Conservation (phyloP, 2,329 filamentous ascomycete species). For the Diaporthe citrichinensis region DNA sequence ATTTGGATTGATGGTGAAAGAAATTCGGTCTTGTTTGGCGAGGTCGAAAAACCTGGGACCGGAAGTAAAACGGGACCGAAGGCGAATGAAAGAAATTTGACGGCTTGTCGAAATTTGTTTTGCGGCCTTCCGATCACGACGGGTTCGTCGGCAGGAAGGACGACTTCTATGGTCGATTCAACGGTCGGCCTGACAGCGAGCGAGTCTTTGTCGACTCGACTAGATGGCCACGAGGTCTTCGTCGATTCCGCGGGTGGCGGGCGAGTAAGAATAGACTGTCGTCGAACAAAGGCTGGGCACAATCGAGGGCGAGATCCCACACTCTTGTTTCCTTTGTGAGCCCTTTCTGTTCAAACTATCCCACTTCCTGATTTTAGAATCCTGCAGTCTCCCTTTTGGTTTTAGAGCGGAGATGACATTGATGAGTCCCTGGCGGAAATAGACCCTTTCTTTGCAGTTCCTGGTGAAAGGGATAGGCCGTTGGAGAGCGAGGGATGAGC, state of each 20-base stretch:
- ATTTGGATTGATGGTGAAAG: background rate
- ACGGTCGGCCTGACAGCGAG: background rate
- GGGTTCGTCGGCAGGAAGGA: background rate
- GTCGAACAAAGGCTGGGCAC: conserved; percentile 35
- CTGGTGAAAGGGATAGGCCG: conserved; percentile 28
- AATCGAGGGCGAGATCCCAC: conserved; percentile 33
- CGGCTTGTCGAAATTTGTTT: background rate
- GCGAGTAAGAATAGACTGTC: conserved; percentile 24
- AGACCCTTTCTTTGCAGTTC: conserved; percentile 21
- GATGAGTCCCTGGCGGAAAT: conserved; percentile 30
- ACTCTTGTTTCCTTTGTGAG: conserved; percentile 33
- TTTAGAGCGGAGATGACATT: conserved; percentile 40
- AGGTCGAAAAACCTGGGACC: conserved; percentile 28
- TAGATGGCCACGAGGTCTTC: conserved; percentile 28
- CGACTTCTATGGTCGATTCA: conserved; percentile 6
- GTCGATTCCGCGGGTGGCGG: conserved; percentile 1
- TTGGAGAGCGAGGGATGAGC: conserved; percentile 36
- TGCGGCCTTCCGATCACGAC: conserved; percentile 13
- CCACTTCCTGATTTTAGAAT: conserved; percentile 26
- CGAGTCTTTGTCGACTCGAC: conserved; percentile 17
- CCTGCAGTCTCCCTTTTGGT: conserved; percentile 34
- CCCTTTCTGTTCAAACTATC: background rate
- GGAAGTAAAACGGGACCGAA: background rate
- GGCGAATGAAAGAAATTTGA: background rate
- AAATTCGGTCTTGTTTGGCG: background rate